Evolutionary conservation across 2,329 filamentous ascomycete genomes (phyloP).

Genomic region (Colletotrichum phormii): DNA sequence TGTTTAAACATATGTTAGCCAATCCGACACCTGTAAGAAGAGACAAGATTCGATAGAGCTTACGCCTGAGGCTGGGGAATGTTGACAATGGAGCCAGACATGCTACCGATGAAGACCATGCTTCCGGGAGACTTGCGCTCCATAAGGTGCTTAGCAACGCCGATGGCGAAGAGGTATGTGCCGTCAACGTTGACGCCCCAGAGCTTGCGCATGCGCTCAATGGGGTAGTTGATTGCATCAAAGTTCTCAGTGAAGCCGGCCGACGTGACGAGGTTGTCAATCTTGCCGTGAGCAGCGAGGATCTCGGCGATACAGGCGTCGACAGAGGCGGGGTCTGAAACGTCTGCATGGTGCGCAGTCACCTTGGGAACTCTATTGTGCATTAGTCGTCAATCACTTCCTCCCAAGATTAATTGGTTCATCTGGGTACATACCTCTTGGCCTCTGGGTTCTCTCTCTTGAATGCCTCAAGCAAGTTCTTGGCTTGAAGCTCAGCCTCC

Average conservation of each 20-base stretch:
- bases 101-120: conserved; percentile 95
- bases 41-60: conserved; percentile 40
- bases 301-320: conserved; percentile 78
- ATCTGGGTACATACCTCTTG: conserved; percentile 62
- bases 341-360: conserved; percentile 91
- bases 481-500: conserved; percentile 83
- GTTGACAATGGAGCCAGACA: conserved; percentile 94
- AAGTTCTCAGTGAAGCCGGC: conserved; percentile 98
- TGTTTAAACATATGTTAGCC: conserved; percentile 40
- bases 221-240: conserved; percentile 89
- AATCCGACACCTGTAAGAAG: neutral
- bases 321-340: conserved; percentile 83
- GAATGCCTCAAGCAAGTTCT: conserved; percentile 80
- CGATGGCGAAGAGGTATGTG: conserved; percentile 88
- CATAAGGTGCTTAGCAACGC: conserved; percentile 90
- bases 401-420: neutral
- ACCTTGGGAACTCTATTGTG: conserved; percentile 77
- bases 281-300: conserved; percentile 78
- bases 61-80: conserved; percentile 90
- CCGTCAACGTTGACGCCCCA: conserved; percentile 95
- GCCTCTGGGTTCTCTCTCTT: conserved; percentile 82
- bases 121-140: conserved; percentile 81
- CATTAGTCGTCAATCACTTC: neutral
- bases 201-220: conserved; percentile 91
- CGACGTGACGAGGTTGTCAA: conserved; percentile 94